Conservation (phyloP, 2,329 filamentous ascomycete genomes). For the Calonectria henricotiae region DNA sequence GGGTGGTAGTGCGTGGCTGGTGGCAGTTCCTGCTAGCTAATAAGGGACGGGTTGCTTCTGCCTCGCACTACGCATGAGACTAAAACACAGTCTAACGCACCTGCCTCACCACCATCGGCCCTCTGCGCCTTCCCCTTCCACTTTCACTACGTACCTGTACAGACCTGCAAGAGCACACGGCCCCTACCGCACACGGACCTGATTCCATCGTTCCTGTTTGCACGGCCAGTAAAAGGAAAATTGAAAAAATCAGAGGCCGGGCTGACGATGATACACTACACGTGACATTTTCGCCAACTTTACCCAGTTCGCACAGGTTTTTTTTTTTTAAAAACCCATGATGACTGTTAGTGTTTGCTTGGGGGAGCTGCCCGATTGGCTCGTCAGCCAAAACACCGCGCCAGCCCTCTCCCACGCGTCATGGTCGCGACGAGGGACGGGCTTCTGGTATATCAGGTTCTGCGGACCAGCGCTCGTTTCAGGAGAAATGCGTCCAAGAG, state of each 20-base stretch:
- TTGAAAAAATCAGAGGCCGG: conserved; percentile 20
- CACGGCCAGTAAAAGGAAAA: conserved; percentile 21
- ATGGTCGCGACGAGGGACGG: conserved; percentile 48
- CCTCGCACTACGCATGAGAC: conserved; percentile 28
- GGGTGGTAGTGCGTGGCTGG: conserved; percentile 54
- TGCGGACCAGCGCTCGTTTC: conserved; percentile 33
- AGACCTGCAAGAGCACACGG: conserved; percentile 33
- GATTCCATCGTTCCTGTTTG: conserved; percentile 28
- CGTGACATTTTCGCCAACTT: conserved; percentile 41
- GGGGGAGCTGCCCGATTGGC: conserved; percentile 47
- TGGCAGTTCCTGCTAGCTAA: conserved; percentile 50
- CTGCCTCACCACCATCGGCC: conserved; percentile 21
- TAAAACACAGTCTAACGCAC: conserved; percentile 27
- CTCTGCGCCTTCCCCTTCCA: conserved; percentile 17
- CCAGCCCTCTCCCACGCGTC: conserved; percentile 48
- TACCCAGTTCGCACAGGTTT: conserved; percentile 10
- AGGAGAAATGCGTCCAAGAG: conserved; percentile 27
- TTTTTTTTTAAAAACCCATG: conserved; percentile 1
- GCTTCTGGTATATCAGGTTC: conserved; percentile 29
- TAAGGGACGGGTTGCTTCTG: conserved; percentile 43
- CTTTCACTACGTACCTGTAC: conserved; percentile 23
- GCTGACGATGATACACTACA: conserved; percentile 29
- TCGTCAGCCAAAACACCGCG: conserved; percentile 33
- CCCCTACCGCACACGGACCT: conserved; percentile 27
- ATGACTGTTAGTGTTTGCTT: conserved; percentile 36